These are phyloP conservation scores for Phycomyces nitens DNA, from an alignment of 192 early-diverging fungal species.

Conservation along the genomic window DNA sequence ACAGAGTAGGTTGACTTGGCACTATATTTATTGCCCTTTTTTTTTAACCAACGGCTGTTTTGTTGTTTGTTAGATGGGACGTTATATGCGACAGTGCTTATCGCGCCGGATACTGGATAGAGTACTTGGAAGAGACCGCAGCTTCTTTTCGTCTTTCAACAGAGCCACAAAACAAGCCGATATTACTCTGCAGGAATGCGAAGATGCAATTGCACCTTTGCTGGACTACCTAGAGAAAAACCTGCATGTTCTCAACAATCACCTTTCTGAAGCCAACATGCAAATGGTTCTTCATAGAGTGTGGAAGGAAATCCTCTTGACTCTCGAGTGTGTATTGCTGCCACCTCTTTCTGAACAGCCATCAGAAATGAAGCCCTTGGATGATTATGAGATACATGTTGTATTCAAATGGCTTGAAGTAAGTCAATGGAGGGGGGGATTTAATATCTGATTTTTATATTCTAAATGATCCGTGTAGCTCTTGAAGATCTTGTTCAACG, in stretches of 20 bases:
- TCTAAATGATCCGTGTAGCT: conserved; percentile 36
- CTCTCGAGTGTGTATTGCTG: conserved; percentile 65
- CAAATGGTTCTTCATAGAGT: conserved; percentile 60
- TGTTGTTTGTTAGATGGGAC: no score
- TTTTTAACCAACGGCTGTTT: no score
- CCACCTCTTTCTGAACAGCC: conserved; percentile 61
- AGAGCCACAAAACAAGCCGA: conserved; percentile 29
- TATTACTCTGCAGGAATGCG: conserved; percentile 49
- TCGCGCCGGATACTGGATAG: conserved; percentile 55
- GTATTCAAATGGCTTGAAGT: conserved; percentile 68
- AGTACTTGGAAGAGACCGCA: conserved; percentile 45
- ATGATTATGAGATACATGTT: conserved; percentile 59
- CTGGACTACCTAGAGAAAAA: conserved; percentile 78
- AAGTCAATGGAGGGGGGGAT: no score
- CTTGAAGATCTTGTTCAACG: conserved; percentile 71
- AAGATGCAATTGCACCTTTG: conserved; percentile 65
- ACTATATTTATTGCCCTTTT: no score
- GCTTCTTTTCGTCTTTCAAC: conserved; percentile 39
- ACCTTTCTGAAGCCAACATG: conserved; percentile 66
- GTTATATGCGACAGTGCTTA: conserved; percentile 60
- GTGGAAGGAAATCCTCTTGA: conserved; percentile 70
- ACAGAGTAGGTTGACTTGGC: conserved; percentile 57
- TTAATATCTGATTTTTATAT: no score
- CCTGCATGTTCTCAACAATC: conserved; percentile 59
- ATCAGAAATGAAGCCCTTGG: conserved; percentile 56